phyloP scores from a whole-genome alignment of 495 filamentous ascomycete species.

The Podospora anserina region DNA sequence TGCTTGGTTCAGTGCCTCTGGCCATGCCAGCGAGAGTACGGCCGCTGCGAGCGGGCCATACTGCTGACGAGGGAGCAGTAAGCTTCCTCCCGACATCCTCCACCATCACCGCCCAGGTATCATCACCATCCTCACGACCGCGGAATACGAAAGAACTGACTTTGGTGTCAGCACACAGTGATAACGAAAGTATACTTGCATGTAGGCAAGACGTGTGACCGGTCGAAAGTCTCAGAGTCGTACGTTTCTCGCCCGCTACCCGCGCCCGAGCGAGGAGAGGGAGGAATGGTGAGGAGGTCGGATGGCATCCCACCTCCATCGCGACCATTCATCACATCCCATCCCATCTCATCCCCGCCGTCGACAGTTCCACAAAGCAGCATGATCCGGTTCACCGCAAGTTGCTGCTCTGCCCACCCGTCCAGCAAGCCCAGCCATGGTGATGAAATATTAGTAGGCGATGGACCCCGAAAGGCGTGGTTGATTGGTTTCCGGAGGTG shows the following conservation, averaged over 20 bases:
- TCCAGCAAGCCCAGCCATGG: neutral
- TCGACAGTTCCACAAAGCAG: conserved; percentile 2
- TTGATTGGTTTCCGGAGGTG: neutral
- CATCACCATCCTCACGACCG: neutral
- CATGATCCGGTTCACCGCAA: neutral
- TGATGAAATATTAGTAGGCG: conserved; percentile 4
- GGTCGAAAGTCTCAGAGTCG: conserved; percentile 17
- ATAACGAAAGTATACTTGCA: neutral
- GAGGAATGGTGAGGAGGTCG: neutral
- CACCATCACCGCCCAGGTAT: neutral
- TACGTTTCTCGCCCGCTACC: conserved; percentile 2
- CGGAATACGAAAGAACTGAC: neutral
- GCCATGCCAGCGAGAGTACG: neutral
- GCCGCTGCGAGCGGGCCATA: neutral
- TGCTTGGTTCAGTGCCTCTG: neutral
- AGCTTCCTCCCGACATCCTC: neutral
- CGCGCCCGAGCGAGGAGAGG: neutral
- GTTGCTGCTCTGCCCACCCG: neutral
- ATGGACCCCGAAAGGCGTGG: conserved; percentile 9
- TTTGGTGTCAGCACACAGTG: neutral
- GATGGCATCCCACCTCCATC: neutral
- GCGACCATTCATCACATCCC: neutral
- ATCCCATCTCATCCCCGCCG: neutral
- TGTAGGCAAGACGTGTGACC: conserved; percentile 2
- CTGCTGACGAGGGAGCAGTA: neutral